Base-by-base conservation (phyloP, 352 stramenopile species). In the Phytopythium litorale region DNA sequence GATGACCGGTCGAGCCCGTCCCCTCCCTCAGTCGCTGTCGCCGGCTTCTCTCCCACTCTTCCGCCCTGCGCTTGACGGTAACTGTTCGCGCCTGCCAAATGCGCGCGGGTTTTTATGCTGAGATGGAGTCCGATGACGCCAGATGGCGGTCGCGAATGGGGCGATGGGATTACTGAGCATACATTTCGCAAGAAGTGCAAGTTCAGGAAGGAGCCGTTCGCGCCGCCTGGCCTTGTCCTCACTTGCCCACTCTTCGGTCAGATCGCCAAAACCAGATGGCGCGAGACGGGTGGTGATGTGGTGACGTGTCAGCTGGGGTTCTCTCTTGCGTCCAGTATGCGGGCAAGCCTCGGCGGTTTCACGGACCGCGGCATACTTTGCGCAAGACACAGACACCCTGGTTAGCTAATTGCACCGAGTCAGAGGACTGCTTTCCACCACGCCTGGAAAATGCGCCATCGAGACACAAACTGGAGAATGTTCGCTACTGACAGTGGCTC, bases 161-260 rank as follows among this genome's bases (percentile, higher is more conserved):
- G 11, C 11, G 50, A 18, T 56, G 4, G 4, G 16, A 56, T 56
- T 38, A 19, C 50, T 25, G 1, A 12, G 11, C 30, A 43, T 56
- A 43, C 50, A 30, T 43, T 43, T 19, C 4, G 8, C 50, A n/a
- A 28, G 23, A 56, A 30, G 32, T 56, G 0, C 21, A 56, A 42
- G 50, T 43, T 56, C 50, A 56, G 50, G 32, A 56, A 23, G 28
- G 50, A 53, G 46, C 46, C 46, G 25, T 35, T 53, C 13, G 21
- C 46, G 23, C 25, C 6, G 28, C 49, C 49, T 16, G 25, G 48
- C 7, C 30, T 23, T 18, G 25, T 5, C 1, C 49, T 23, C 30
- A 56, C 8, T 56, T 40, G 13, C 48, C 25, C 48, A 35, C 23
- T 54, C 28, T 53, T 49, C 30, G 21, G 6, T n/a, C 2, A 25